Percentiles rank a stretch among this genome's conserved stretches.
These are phyloP conservation scores for Neckera pumila DNA, from an alignment of 225 moss, liverwort and hornwort species.

Conservation along the genomic window DNA sequence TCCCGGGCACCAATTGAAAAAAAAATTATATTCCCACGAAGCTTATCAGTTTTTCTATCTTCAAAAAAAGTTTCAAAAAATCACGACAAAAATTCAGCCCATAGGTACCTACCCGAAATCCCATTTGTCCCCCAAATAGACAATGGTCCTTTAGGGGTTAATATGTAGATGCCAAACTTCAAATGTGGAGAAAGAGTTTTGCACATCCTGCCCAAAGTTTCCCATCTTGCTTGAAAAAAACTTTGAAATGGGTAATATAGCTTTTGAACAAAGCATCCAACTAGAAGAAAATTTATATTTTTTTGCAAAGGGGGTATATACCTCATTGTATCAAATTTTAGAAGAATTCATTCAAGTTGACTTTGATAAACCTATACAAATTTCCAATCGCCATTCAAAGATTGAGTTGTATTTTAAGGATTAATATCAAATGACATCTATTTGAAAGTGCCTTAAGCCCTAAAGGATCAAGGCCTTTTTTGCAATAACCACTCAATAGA, in stretches of 20 bases:
- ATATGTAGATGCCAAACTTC: background rate
- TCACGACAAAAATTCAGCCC: too few species aligned
- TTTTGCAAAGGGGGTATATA: background rate
- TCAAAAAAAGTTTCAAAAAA: too few species aligned
- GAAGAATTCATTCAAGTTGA: background rate
- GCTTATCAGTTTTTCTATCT: too few species aligned
- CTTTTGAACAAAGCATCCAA: background rate
- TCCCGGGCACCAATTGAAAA: too few species aligned
- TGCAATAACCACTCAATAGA: background rate
- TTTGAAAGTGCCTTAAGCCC: background rate
- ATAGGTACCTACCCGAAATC: too few species aligned
- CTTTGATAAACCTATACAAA: background rate
- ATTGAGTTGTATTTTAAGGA: fast-evolving
- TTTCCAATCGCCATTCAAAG: background rate
- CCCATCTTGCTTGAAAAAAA: background rate
- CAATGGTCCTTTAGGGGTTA: too few species aligned
- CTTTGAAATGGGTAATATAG: background rate
- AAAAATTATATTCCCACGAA: too few species aligned
- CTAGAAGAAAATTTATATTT: background rate
- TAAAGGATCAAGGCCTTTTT: background rate
- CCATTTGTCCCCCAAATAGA: too few species aligned
- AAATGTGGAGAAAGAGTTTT: too few species aligned
- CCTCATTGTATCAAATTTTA: background rate
- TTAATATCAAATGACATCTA: background rate
- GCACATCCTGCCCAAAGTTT: fast-evolving